Conservation (phyloP, 148 eudicot genomes). For the Heliosperma pusillum region DNA sequence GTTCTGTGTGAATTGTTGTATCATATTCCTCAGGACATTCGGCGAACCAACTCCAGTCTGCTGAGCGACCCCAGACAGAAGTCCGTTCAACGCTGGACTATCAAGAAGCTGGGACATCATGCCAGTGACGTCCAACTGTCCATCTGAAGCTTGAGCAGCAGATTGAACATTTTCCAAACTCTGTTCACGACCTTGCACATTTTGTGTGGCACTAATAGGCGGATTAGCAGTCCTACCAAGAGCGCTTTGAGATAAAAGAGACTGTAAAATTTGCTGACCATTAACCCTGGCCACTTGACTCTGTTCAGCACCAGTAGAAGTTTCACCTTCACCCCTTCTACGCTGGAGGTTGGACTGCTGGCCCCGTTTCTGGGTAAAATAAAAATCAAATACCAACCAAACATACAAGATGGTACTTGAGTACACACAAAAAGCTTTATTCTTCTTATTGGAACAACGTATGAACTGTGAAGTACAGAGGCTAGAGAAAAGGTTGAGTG, state of each 20-base stretch:
- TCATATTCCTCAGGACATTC: slow-evolving; percentile 73
- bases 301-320: slow-evolving; percentile 35
- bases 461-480: background rate
- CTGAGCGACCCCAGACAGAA: slow-evolving; percentile 75
- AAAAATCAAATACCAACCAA: background rate
- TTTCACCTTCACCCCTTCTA: slow-evolving; percentile 36
- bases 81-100: slow-evolving; percentile 67
- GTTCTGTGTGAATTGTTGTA: slow-evolving; percentile 73
- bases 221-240: slow-evolving; percentile 26
- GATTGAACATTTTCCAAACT: slow-evolving; percentile 19
- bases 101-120: slow-evolving; percentile 75
- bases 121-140: slow-evolving; percentile 47
- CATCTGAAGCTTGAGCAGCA: slow-evolving; percentile 35
- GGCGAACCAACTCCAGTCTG: slow-evolving; percentile 87
- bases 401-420: background rate
- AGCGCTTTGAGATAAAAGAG: slow-evolving; percentile 53
- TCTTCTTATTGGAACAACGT: background rate
- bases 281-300: slow-evolving; percentile 36
- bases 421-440: background rate
- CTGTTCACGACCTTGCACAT: slow-evolving; percentile 29
- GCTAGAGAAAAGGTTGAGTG: background rate
- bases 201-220: slow-evolving; percentile 24
- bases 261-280: slow-evolving; percentile 64
- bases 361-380: slow-evolving; percentile 44
- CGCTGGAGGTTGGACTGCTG: slow-evolving; percentile 40